Percentiles rank a stretch among this genome's conserved stretches.
These are phyloP conservation scores for Blastocladiella emersonii DNA, from an alignment of 371 early-diverging fungal genomes.

Conservation along the genomic window DNA sequence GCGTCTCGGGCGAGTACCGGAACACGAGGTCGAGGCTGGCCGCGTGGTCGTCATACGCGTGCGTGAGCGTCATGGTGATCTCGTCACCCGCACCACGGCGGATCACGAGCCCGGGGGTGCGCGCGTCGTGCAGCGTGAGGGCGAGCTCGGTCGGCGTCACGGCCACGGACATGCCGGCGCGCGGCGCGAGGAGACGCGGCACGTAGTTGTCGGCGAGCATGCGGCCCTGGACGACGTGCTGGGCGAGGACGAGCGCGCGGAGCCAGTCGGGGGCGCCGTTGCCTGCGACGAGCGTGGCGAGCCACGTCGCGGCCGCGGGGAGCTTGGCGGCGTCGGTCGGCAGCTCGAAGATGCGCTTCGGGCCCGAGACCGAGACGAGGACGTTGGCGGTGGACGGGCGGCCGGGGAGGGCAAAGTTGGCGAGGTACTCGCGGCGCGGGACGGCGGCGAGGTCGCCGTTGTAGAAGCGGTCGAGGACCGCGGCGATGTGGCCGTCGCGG, in stretches of 20 bases:
- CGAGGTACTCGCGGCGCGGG: slow-evolving; percentile 71
- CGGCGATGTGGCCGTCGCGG: slow-evolving; percentile 63
- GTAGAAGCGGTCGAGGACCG: slow-evolving; percentile 66
- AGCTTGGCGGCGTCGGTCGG: slow-evolving; percentile 43
- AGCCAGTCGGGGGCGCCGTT: slow-evolving; percentile 67
- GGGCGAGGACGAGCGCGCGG: slow-evolving; percentile 69
- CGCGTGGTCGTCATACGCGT: not conserved
- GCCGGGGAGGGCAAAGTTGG: slow-evolving; percentile 33
- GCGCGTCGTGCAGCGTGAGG: not conserved
- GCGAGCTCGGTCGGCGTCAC: slow-evolving; percentile 13
- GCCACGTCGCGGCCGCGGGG: slow-evolving; percentile 55
- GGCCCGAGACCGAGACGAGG: slow-evolving; percentile 31
- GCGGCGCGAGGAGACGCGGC: slow-evolving; percentile 63
- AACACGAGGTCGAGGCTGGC: slow-evolving; percentile 48
- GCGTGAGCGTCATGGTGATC: not conserved
- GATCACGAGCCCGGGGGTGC: not conserved
- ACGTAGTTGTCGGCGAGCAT: slow-evolving; percentile 64
- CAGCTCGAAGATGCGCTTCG: slow-evolving; percentile 49
- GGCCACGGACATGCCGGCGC: slow-evolving; percentile 59
- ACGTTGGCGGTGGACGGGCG: slow-evolving; percentile 4
- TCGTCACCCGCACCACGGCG: not conserved
- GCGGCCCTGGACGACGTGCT: slow-evolving; percentile 65
- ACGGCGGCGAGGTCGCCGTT: slow-evolving; percentile 43
- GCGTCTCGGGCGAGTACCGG: slow-evolving; percentile 62
- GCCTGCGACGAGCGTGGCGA: slow-evolving; percentile 48